These are phyloP conservation scores for Cladobotryum mycophilum DNA, from an alignment of 2,329 filamentous ascomycete genomes.

Conservation along the genomic window DNA sequence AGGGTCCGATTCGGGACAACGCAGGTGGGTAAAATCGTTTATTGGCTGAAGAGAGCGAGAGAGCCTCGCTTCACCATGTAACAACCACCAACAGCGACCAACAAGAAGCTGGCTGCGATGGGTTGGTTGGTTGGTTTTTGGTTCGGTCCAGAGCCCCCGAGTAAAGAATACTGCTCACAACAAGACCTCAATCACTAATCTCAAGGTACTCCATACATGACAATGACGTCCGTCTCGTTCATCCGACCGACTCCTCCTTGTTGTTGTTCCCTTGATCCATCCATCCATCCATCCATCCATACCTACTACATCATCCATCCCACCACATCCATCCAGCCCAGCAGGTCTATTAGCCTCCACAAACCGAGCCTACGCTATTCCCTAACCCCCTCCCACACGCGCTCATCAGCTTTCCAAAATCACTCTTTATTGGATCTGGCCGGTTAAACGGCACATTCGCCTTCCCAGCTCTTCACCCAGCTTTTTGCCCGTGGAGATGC, in stretches of 20 bases:
- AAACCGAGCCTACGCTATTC: conserved; percentile 1
- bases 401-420: neutral
- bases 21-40: no score
- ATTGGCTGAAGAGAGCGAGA: no score
- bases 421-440: conserved; percentile 2
- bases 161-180: no score
- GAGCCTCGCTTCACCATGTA: no score
- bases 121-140: no score
- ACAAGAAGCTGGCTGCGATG: no score
- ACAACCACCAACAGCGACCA: no score
- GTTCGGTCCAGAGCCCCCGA: no score
- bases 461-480: neutral
- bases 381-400: neutral
- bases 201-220: neutral
- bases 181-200: neutral
- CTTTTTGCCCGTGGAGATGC: neutral
- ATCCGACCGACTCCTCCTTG: no score
- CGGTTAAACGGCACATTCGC: conserved; percentile 2
- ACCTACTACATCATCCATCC: neutral
- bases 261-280: neutral
- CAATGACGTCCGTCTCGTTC: no score
- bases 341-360: conserved; percentile 3
- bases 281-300: neutral
- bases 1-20: no score
- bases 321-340: neutral